Base-by-base conservation (phyloP, 106 monocot genomes). In the Triglochin maritima region DNA sequence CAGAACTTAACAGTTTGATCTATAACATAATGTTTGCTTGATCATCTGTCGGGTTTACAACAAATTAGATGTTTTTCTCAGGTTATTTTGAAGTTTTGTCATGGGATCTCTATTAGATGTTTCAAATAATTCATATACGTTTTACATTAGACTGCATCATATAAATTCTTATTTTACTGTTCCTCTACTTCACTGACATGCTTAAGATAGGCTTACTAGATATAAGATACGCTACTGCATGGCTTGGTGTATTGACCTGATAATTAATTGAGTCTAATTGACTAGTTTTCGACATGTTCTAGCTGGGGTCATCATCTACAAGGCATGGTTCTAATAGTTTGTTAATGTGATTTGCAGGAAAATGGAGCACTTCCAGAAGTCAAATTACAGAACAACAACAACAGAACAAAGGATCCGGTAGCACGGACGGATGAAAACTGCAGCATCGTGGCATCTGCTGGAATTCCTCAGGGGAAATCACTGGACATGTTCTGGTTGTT, bases 401-500 rank as follows among this genome's bases (percentile, higher is more conserved):
- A 56, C 3, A 29, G 41, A 71, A 51, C 43, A 65, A 11, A 1
- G 50, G 56, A 45, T 72, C 69, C 61, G 64, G 16, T 57, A 17
- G 60, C 67, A 56, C 29, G 47, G 9, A 44, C 9, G 44, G 47
- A 47, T 1, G 55, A 74, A 2, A 49, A 44, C 1, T 56, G 59
- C 8, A 59, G 50, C 52, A 13, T 44, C 29, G 48, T 29, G 9
- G 10, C 59, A 9, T 56, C 64, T 9, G 56, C 78, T 44, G 73
- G 76, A 44, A 44, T 29, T 29, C 29, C 63, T 14, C 90, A 73
- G 65, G 79, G 76, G 5, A 83, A 72, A 54, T 47, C 84, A 44
- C 8, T 73, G 50, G 82, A 84, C 72, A 48, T 95, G 71, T 87
- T 95, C 55, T 95, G 95, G 90, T 85, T 95, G 76, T 72, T 90